Conservation (phyloP, 768 basidiomycete genomes). For the Leccinum imitatum region DNA sequence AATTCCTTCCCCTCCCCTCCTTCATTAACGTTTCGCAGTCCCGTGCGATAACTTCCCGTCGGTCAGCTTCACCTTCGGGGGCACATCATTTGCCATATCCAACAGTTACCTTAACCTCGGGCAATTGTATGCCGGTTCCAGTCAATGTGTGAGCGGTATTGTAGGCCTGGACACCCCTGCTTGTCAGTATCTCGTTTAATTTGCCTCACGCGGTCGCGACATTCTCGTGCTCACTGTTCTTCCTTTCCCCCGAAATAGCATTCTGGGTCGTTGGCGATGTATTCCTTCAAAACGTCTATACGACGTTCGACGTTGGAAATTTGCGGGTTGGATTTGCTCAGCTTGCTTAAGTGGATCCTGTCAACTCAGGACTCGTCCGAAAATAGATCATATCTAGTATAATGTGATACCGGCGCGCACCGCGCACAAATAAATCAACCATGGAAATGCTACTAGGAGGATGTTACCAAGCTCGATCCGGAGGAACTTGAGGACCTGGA, state of each 20-base stretch:
- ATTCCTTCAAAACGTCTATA: neutral
- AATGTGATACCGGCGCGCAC: too few species aligned
- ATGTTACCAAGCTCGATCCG: neutral
- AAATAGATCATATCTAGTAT: neutral
- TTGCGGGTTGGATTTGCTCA: neutral
- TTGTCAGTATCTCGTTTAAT: neutral
- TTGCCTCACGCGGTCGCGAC: neutral
- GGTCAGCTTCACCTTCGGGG: neutral
- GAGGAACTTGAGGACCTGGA: neutral
- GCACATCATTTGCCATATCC: neutral
- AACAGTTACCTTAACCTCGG: neutral
- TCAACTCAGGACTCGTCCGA: neutral
- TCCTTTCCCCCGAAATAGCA: neutral
- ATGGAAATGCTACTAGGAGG: neutral
- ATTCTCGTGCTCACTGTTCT: neutral
- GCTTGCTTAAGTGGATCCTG: neutral
- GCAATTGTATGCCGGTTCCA: neutral
- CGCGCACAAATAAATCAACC: neutral
- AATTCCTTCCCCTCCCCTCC: neutral
- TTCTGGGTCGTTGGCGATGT: neutral
- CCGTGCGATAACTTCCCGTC: neutral
- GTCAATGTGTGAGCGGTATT: neutral
- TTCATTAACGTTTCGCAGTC: neutral
- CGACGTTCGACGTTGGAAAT: neutral
- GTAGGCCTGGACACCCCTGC: neutral